Conservation (phyloP, 306 rosid species). For the Rosa lucieae region DNA sequence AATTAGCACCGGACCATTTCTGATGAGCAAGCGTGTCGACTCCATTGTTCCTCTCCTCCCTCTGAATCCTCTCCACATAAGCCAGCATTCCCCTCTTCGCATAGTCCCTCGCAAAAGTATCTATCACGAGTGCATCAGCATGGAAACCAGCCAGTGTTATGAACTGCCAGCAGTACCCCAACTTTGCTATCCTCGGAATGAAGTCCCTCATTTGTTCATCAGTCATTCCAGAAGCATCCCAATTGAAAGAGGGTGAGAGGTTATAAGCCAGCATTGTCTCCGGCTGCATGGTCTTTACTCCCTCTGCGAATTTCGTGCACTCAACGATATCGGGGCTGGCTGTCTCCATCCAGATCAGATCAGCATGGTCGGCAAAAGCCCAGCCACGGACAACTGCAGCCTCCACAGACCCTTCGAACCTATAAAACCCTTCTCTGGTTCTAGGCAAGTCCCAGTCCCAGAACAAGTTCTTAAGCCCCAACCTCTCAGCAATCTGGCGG, state of each 20-base stretch:
- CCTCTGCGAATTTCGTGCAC: slow-evolving; percentile 73
- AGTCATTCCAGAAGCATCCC: slow-evolving; percentile 98
- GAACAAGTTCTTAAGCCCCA: slow-evolving; percentile 64
- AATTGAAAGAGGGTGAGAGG: slow-evolving; percentile 92
- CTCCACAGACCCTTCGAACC: slow-evolving; percentile 72
- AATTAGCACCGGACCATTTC: slow-evolving; percentile 98
- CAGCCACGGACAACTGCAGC: slow-evolving; percentile 85
- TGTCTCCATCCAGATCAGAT: slow-evolving; percentile 93
- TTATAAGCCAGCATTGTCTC: slow-evolving; percentile 79
- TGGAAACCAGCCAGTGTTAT: slow-evolving; percentile 91
- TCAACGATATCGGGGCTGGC: slow-evolving; percentile 64
- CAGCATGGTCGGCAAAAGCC: slow-evolving; percentile 80
- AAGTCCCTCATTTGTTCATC: slow-evolving; percentile 74
- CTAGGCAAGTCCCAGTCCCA: slow-evolving; percentile 97
- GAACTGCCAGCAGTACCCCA: slow-evolving; percentile 94
- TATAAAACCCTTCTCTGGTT: slow-evolving; percentile 93
- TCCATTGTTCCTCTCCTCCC: slow-evolving; percentile 90
- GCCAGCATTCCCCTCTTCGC: slow-evolving; percentile 91
- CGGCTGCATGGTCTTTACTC: slow-evolving; percentile 56
- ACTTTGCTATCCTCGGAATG: slow-evolving; percentile 73
- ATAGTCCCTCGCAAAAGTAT: slow-evolving; percentile 76
- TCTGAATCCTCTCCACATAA: slow-evolving; percentile 90
- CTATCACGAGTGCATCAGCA: slow-evolving; percentile 72
- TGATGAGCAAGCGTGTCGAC: slow-evolving; percentile 97
- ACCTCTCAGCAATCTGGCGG: slow-evolving; percentile 54